A percentile compares a stretch with the other conserved stretches of the same genome.
Evolutionary conservation across 805 yeast genomes (phyloP).

Genomic region (Sugiyamaella chiloensis): DNA sequence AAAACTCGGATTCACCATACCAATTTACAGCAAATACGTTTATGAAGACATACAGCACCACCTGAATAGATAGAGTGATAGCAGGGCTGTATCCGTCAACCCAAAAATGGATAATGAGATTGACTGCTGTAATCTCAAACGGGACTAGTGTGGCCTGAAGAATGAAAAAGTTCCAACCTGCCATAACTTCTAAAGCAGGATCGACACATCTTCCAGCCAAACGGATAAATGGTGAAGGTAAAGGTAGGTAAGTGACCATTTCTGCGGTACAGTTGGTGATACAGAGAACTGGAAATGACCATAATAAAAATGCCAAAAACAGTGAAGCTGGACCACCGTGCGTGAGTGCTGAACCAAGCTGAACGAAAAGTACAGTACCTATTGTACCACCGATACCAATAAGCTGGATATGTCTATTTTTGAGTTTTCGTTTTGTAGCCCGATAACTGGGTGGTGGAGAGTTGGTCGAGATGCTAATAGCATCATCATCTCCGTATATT

Average conservation of each 20-base stretch:
- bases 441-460: slow-evolving; percentile 19
- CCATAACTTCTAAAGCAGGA: slow-evolving; percentile 67
- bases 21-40: slow-evolving; percentile 69
- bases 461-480: not conserved
- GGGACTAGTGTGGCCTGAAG: slow-evolving; percentile 76
- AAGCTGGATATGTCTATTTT: slow-evolving; percentile 71
- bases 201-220: slow-evolving; percentile 75
- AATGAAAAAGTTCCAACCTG: slow-evolving; percentile 79
- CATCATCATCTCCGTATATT: not conserved
- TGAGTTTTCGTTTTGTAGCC: slow-evolving; percentile 48
- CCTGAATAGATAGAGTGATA: slow-evolving; percentile 62
- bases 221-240: slow-evolving; percentile 72
- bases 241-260: slow-evolving; percentile 72
- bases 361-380: slow-evolving; percentile 75
- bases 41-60: slow-evolving; percentile 57
- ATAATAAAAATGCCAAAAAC: slow-evolving; percentile 59
- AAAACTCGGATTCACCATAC: slow-evolving; percentile 82
- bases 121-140: slow-evolving; percentile 77
- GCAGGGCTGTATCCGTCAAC: slow-evolving; percentile 71
- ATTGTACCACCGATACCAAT: slow-evolving; percentile 80
- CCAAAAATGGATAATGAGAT: slow-evolving; percentile 79
- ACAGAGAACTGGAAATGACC: slow-evolving; percentile 67
- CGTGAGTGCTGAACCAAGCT: slow-evolving; percentile 61
- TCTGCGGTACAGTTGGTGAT: slow-evolving; percentile 75
- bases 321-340: slow-evolving; percentile 70